These are phyloP conservation scores for Dujonia santamariae DNA, from an alignment of 1,139 yeast species.

Conservation along the genomic window DNA sequence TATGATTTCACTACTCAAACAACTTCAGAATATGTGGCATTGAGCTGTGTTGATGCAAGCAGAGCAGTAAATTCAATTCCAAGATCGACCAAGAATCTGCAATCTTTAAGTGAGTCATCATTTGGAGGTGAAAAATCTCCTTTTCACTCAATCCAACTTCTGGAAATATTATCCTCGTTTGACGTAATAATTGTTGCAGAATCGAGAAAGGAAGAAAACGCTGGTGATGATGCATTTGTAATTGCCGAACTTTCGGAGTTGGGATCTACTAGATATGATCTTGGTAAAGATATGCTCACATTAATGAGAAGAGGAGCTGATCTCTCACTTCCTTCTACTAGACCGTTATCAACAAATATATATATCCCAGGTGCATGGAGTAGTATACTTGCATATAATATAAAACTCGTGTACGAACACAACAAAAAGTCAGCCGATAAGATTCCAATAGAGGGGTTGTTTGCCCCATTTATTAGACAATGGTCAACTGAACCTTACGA, in stretches of 20 bases:
- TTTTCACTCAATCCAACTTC: constrained; percentile 41
- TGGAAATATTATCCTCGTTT: constrained; percentile 32
- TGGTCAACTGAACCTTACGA: constrained; percentile 66
- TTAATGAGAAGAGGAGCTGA: constrained; percentile 34
- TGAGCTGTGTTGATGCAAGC: constrained; percentile 44
- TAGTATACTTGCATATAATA: constrained; percentile 55
- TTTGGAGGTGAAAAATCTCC: constrained; percentile 47
- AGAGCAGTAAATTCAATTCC: constrained; percentile 42
- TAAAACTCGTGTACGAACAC: constrained; percentile 24
- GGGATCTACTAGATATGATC: constrained; percentile 18
- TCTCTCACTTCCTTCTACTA: constrained; percentile 38
- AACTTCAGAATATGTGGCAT: constrained; percentile 17
- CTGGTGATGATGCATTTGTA: constrained; percentile 30
- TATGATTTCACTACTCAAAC: constrained; percentile 20
- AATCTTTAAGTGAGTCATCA: constrained; percentile 47
- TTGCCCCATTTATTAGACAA: constrained; percentile 69
- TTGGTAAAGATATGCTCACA: constrained; percentile 32
- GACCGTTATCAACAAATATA: constrained; percentile 48
- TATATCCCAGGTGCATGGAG: constrained; percentile 58
- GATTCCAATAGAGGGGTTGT: constrained; percentile 16
- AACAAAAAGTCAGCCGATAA: background rate
- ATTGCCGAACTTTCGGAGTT: constrained; percentile 28
- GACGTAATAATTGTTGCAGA: constrained; percentile 49
- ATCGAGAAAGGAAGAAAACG: constrained; percentile 12
- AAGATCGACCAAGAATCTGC: constrained; percentile 29